phyloP scores from a whole-genome alignment of 179 eudicot species.

The Sideroxylon spinosum region DNA sequence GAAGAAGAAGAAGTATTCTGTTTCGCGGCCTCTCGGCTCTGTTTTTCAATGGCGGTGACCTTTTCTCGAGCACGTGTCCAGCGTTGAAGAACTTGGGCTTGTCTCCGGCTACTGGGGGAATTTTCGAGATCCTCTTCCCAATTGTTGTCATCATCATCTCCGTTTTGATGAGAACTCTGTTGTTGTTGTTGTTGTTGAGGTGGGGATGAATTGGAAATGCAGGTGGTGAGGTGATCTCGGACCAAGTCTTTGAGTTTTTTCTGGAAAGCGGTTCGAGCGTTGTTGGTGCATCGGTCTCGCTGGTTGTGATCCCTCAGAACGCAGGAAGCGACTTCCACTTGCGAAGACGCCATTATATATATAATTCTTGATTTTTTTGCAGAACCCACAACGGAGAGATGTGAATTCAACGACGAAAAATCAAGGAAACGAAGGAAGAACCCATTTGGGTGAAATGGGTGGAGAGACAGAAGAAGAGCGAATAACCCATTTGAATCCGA shows the following conservation, averaged over 20 bases:
- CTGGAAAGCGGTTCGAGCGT: slow-evolving; percentile 25
- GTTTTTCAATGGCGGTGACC: neutral
- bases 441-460: neutral
- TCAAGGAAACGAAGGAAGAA: neutral
- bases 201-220: slow-evolving; percentile 15
- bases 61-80: slow-evolving; percentile 30
- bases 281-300: slow-evolving; percentile 12
- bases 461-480: neutral
- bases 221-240: slow-evolving; percentile 17
- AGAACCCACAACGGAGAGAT: neutral
- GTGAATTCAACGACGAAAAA: neutral
- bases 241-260: slow-evolving; percentile 44
- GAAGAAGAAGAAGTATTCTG: slow-evolving; percentile 26
- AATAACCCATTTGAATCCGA: neutral
- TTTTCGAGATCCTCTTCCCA: neutral
- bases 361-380: neutral
- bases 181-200: too few species aligned
- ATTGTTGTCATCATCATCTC: too few species aligned
- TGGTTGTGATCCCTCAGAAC: slow-evolving; percentile 23
- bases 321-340: slow-evolving; percentile 21
- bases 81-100: slow-evolving; percentile 3
- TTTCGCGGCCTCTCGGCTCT: slow-evolving; percentile 1
- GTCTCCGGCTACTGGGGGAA: neutral
- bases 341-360: slow-evolving; percentile 21
- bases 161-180: too few species aligned